Base-by-base conservation (phyloP, 352 stramenopile genomes). In the Pythium coloratum region DNA sequence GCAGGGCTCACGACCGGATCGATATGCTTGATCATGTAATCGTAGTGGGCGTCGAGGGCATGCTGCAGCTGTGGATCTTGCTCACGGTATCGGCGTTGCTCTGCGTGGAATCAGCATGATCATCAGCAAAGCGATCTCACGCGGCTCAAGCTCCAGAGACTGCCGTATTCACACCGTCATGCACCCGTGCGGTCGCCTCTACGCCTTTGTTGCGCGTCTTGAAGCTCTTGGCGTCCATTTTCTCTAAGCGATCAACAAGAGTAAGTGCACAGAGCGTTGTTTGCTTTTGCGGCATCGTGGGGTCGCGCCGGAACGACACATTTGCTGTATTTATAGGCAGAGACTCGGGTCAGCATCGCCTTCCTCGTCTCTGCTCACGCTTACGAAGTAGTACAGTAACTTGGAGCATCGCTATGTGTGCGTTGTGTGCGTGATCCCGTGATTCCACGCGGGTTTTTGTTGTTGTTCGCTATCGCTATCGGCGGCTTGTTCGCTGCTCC, bases 21-120 rank as follows among this genome's bases (percentile, higher is more conserved):
- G 20, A 91, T 58, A 44, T 88, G 70, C 65, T 84, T 82, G 13
- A 77, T 77, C 54, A 91, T 89, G 67, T 91, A 92, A 32, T 90
- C 72, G 61, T 94, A 92, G 47, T 88, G 69, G 18, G 80, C 77
- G 3, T 90, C 65, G 6, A 94, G 67, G 18, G 78, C 57, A 6
- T 76, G 60, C 46, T 80, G 67, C 6, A 92, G 78, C 30, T 78
- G 61, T 6, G 78, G 66, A 40, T 94, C 82, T 30, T 90, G 78
- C 13, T 76, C 60, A 2, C 69, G 63, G 66, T 82, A 91, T 12
- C 86, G 81, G 24, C 77, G 71, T 79, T 91, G 79, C 59, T 90
- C 86, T 94, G 70, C 55, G 30, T 3, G 1, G 32, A 50, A 55
- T 60, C 30, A 64, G 44, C 2, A 64, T 55, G 26, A 3, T 10